Conservation (phyloP, 1,139 yeast species). For the Candida tunisiensis region DNA sequence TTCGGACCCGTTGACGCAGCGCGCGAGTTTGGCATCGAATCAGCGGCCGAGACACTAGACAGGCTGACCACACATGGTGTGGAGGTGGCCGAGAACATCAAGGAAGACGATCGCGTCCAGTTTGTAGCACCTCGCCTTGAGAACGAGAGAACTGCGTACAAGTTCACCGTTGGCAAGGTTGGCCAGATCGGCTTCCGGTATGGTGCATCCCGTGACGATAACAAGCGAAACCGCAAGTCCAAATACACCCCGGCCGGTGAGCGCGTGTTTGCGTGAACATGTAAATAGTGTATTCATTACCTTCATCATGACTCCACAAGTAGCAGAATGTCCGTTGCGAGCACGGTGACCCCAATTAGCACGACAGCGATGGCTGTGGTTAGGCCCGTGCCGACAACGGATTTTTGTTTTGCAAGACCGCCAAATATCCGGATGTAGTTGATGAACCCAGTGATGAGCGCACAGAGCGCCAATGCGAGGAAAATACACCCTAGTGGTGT, state of each 20-base stretch:
- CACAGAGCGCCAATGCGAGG: slow-evolving; percentile 7
- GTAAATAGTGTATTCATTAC: too few relatives aligned
- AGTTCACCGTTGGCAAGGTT: slow-evolving; percentile 58
- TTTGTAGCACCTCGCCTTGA: slow-evolving; percentile 9
- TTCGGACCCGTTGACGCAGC: slow-evolving; percentile 98
- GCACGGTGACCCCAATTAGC: slow-evolving; percentile 7
- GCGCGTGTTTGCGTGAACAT: too few relatives aligned
- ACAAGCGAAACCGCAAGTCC: slow-evolving; percentile 67
- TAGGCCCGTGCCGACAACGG: slow-evolving; percentile 8
- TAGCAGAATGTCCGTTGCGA: slow-evolving; percentile 9
- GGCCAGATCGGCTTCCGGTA: slow-evolving; percentile 85
- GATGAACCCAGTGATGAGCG: slow-evolving; percentile 6
- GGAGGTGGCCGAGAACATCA: slow-evolving; percentile 7
- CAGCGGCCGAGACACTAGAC: slow-evolving; percentile 63
- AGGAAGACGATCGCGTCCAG: slow-evolving; percentile 15
- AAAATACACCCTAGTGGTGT: slow-evolving; percentile 3
- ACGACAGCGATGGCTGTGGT: slow-evolving; percentile 6
- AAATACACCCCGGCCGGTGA: slow-evolving; percentile 37
- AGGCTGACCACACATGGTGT: slow-evolving; percentile 26
- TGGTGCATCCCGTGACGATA: slow-evolving; percentile 83
- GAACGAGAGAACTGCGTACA: slow-evolving; percentile 41
- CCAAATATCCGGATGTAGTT: slow-evolving; percentile 10
- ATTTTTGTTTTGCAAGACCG: slow-evolving; percentile 9
- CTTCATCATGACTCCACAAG: too few relatives aligned
- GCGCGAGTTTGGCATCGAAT: slow-evolving; percentile 59